Evolutionary conservation across 768 basidiomycete species (phyloP), one percentile per base, ranked within the genome.

Genomic region (Erythrobasidium yunnanense): DNA sequence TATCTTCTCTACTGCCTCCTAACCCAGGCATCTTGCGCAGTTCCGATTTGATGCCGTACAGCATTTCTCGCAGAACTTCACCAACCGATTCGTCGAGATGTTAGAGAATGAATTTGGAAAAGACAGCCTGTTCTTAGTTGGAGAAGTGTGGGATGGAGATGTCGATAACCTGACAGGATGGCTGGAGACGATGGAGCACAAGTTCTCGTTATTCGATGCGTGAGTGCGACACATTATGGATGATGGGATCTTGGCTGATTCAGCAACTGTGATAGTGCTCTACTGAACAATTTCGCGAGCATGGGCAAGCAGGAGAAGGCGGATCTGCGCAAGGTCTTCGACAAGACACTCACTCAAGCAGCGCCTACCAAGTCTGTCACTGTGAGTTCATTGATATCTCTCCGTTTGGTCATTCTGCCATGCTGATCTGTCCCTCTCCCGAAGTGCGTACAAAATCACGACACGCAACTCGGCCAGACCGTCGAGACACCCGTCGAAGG

Each of bases 301-400:
- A 49, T 63, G 27, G 29, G 29, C 60, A 63, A 63, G 32, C 49
- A 46, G 22, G 60, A 63, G 30, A 63, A 63, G 30, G 60, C 60
- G 23, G 78, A 79, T 70, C 66, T 79, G 47, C 67, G 78, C 45
- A 70, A 71, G 55, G 76, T 79, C 67, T 79, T 74, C 27, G 79
- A 79, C 66, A 76, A 76, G 30, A 76, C 78, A 35, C 66, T 79
- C 49, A 73, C 78, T 5, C 74, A 77, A 66, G 34, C 69, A 4
- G 71, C 75, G 45, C 78, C 79, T 0, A 75, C 78, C 63, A 78
- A 79, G 65, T 77, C 79, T 3, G 79, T 79, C 69, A 76, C 70
- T 50, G 71, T 75, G 38, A 35, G 70, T 68, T 38, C 60, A 67
- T 33, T 67, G 50, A 50, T 51, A 66, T 35, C 65, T 66, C 32